Base-by-base conservation (phyloP, 257 asterid genomes). In the Scutellaria minor region DNA sequence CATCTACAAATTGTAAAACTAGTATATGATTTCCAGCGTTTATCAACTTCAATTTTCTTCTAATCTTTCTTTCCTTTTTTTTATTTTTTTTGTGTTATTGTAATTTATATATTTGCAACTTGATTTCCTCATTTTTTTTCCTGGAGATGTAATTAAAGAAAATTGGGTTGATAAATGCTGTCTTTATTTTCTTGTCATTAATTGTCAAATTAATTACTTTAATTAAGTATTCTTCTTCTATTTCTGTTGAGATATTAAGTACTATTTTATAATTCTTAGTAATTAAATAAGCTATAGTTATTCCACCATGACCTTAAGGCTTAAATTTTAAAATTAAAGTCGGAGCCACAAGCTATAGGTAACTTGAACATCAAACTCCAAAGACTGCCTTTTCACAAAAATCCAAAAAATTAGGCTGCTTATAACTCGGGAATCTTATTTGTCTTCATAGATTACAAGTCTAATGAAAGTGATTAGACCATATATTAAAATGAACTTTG, bases 1-100 rank as follows among this genome's bases (percentile, higher is more conserved):
- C 56, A 87, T 95, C 81, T 95, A 95, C 71, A 86, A 81, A 82
- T 77, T 91, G 95, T 94, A 84, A 88, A 82, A 78, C 41, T 59
- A 59, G 20, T 6, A 40, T n/a, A 41, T 58, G 78, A 64, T 41
- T 52, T 56, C 40, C 60, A 69, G 56, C 54, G 62, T 59, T 74
- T 56, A 75, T 27, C 66, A 68, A 47, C 18, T 59, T 59, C 60
- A 62, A 57, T 76, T 76, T 74, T 51, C 71, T 46, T 60, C 20
- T 18, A 31, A 31, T 31, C 37, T 31, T 31, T 31, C 5, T 31
- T 31, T 4, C 4, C 5, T 31, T 31, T 31, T 31, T 31, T 53
- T 8, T 14, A n/a, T 27, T 44, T 63, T 35, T 2, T 54, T 65
- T 20, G 18, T 35, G 3, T 22, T 14, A 35, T 64, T 66, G 56